These are phyloP conservation scores for Eucalyptus microcorys DNA, from an alignment of 345 rosid species.

Conservation along the genomic window DNA sequence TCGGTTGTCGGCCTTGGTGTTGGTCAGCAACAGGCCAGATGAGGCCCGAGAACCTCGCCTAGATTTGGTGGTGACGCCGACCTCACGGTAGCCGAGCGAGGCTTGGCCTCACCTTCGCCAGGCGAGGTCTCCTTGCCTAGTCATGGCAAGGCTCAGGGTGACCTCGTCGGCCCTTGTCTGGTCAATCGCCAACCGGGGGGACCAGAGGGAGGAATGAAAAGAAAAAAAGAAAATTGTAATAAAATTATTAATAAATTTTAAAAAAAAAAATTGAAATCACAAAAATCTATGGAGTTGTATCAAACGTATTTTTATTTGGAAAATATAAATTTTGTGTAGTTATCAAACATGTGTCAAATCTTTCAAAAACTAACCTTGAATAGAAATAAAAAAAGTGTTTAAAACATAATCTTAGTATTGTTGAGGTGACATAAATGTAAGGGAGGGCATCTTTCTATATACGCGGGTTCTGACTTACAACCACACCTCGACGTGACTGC, in stretches of 20 bases:
- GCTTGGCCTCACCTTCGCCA: too few relatives aligned
- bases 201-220: too few relatives aligned
- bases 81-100: accelerated
- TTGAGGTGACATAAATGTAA: not conserved
- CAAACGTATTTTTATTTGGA: accelerated
- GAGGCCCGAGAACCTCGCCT: accelerated
- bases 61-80: accelerated
- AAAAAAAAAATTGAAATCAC: accelerated
- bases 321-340: accelerated
- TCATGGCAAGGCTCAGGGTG: too few relatives aligned
- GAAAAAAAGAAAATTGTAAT: too few relatives aligned
- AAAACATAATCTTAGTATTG: too few relatives aligned
- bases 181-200: accelerated
- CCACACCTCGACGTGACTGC: accelerated
- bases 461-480: accelerated
- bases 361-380: too few relatives aligned
- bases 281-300: too few relatives aligned
- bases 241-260: too few relatives aligned
- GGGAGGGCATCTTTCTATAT: not conserved
- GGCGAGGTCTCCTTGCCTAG: too few relatives aligned
- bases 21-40: accelerated
- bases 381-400: too few relatives aligned
- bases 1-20: accelerated
- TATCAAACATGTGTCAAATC: too few relatives aligned
- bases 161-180: accelerated